Evolutionary conservation across 2,329 filamentous ascomycete genomes (phyloP), one percentile per base, ranked within the genome.

Genomic region (Penicillium sp.): DNA sequence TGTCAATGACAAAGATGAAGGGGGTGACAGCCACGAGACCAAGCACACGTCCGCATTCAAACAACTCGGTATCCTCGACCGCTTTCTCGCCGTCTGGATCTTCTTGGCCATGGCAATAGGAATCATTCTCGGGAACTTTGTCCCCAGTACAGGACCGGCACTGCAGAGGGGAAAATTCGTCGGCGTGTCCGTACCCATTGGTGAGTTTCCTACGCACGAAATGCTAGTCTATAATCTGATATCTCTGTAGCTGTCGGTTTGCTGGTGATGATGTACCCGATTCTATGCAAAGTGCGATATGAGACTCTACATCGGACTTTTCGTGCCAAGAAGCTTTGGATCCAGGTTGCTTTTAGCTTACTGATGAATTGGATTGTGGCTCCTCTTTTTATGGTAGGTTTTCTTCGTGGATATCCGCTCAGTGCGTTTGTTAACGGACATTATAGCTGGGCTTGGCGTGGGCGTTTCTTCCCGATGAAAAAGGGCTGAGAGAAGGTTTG

Each of bases 251-350:
- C 90, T 1, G 75, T 95, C 42, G 90, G 91, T 0, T 75, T 95
- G 0, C 78, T 96, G 0, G 85, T 95, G 31, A 96, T 96, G 90
- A 95, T 95, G 90, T 95, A 94, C 63, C 91, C 90, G 0, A 95
- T 95, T 51, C 76, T 95, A 0, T 95, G 90, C 79, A 95, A 94
- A 70, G 87, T 95, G 8, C 83, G 83, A 35, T 95, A 84, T 69
- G 90, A 95, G 68, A 81, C 82, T 0, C 72, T 95, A 10, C 88
- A 90, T 68, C 74, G 81, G 6, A 75, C 90, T 2, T 80, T 94
- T 51, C 68, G 74, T 3, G 76, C 83, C 1, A 77, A 78, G 1
- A 76, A 77, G 0, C 75, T 95, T 2, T 95, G 89, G 90, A 82
- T 83, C 45, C 90, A 95, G 68, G 82, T 95, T n/a, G 75, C 68